phyloP scores from a whole-genome alignment of 805 yeast genomes.

The Wickerhamiella vanderwaltii region DNA sequence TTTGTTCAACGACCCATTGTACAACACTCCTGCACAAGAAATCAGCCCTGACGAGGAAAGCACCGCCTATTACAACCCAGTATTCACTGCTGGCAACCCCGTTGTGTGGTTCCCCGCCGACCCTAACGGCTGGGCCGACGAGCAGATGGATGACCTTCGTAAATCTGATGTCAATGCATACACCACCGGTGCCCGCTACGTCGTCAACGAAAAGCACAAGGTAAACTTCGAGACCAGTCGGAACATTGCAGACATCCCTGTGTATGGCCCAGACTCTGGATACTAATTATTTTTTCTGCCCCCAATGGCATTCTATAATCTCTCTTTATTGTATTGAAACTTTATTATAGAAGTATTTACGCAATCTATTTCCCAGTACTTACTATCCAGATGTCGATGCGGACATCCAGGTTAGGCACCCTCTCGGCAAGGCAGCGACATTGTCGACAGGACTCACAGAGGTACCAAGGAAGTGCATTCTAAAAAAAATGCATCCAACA shows the following conservation, averaged over 20 bases:
- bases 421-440: no score
- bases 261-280: slow-evolving; percentile 14
- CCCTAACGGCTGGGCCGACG: slow-evolving; percentile 64
- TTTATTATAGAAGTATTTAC: no score
- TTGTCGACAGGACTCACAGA: no score
- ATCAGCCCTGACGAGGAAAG: slow-evolving; percentile 34
- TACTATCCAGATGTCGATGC: no score
- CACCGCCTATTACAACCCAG: slow-evolving; percentile 70
- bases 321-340: no score
- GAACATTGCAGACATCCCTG: slow-evolving; percentile 16
- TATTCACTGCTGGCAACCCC: slow-evolving; percentile 55
- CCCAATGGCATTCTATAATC: no score
- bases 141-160: slow-evolving; percentile 42
- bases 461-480: no score
- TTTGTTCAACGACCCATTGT: slow-evolving; percentile 23
- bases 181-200: slow-evolving; percentile 55
- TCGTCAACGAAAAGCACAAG: slow-evolving; percentile 24
- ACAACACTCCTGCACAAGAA: slow-evolving; percentile 23
- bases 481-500: no score
- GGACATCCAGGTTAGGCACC: no score
- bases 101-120: slow-evolving; percentile 89
- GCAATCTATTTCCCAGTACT: no score
- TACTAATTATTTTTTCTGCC: no score
- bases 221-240: slow-evolving; percentile 15
- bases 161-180: slow-evolving; percentile 44